Percentiles rank a stretch among this genome's conserved stretches.
These are phyloP conservation scores for Cryptococcus sp. DNA, from an alignment of 1,284 basidiomycete genomes.

Conservation along the genomic window DNA sequence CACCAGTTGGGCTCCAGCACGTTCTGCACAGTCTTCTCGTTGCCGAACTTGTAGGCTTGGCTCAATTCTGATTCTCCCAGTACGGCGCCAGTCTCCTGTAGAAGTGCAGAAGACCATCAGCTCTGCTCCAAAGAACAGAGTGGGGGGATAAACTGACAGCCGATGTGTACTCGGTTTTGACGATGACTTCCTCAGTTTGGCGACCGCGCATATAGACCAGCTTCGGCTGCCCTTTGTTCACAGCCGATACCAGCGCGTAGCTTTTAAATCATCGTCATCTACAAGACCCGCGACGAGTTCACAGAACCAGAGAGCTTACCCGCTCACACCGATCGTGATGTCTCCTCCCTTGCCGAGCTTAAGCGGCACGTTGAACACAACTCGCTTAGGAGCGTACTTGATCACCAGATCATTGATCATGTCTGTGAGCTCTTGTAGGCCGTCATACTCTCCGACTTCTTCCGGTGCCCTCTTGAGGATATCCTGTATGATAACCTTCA, in stretches of 20 bases:
- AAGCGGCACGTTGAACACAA: constrained; percentile 76
- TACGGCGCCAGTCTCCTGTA: constrained; percentile 45
- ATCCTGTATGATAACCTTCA: constrained; percentile 30
- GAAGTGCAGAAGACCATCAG: background rate
- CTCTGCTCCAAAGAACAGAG: background rate
- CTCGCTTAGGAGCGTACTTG: constrained; percentile 82
- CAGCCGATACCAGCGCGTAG: constrained; percentile 79
- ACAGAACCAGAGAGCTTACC: constrained; percentile 55
- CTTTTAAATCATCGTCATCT: constrained; percentile 51
- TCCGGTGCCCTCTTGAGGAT: constrained; percentile 61
- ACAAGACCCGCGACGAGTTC: background rate
- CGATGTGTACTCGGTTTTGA: constrained; percentile 70
- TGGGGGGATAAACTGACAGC: constrained; percentile 55
- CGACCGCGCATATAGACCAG: constrained; percentile 77
- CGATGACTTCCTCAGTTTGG: constrained; percentile 67
- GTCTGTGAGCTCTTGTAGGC: constrained; percentile 59
- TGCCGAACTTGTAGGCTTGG: constrained; percentile 45
- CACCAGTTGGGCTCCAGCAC: constrained; percentile 46
- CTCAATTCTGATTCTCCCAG: constrained; percentile 42
- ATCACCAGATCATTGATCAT: constrained; percentile 65
- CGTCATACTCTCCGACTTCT: constrained; percentile 54
- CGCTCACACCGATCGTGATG: constrained; percentile 85
- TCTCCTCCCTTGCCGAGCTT: constrained; percentile 61
- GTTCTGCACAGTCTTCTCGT: constrained; percentile 39
- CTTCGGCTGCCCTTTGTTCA: constrained; percentile 72